Evolutionary conservation across 352 stramenopile species (phyloP).

Genomic region (Phytopythium ostracodes): DNA sequence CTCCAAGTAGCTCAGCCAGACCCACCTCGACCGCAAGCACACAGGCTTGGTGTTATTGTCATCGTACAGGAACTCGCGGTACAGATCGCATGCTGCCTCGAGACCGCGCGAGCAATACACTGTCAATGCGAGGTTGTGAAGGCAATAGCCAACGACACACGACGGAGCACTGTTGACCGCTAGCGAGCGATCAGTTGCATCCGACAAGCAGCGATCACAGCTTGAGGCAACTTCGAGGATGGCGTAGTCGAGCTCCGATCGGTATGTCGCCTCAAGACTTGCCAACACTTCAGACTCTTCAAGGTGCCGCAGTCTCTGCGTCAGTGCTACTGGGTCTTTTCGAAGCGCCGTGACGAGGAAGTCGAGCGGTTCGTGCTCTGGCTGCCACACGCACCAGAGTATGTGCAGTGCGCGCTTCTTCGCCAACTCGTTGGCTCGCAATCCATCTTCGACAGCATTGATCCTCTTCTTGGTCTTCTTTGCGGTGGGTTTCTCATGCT

Average conservation of each 20-base stretch:
- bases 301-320: constrained; percentile 10
- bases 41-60: constrained; percentile 1
- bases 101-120: constrained; percentile 53
- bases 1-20: constrained; percentile 41
- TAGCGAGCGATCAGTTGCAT: not conserved
- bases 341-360: constrained; percentile 29
- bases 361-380: constrained; percentile 27
- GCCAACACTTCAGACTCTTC: not conserved
- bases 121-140: constrained; percentile 59
- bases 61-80: constrained; percentile 18
- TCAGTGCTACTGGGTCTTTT: constrained; percentile 15
- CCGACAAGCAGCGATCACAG: not conserved
- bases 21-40: constrained; percentile 27
- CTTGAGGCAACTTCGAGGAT: not conserved
- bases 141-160: constrained; percentile 32
- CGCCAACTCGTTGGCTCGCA: not conserved
- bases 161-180: not conserved
- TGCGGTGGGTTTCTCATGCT: not conserved
- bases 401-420: constrained; percentile 27
- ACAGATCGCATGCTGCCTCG: constrained; percentile 44
- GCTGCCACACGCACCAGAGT: constrained; percentile 34
- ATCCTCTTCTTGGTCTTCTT: constrained; percentile 1
- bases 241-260: not conserved
- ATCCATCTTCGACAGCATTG: too few relatives aligned
- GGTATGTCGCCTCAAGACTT: constrained; percentile 2